Conservation (phyloP, 202 grass and related monocot genomes). For the Schoenoplectus triqueter region DNA sequence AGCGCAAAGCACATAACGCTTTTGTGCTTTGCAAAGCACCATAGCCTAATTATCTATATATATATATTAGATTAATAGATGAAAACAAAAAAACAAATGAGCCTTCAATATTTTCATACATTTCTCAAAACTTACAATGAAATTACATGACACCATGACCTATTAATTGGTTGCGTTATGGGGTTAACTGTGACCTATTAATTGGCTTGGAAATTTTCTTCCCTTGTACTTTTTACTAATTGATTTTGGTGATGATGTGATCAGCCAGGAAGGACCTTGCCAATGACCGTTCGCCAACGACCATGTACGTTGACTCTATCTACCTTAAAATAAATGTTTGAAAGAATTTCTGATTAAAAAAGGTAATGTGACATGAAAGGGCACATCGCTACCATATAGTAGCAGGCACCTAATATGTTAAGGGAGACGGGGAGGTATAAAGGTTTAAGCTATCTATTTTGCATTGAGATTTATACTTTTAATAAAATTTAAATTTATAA, state of each 20-base stretch:
- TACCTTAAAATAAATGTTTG: conserved; percentile 4
- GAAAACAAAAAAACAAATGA: background rate
- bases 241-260: conserved; percentile 24
- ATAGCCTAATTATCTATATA: too few relatives aligned
- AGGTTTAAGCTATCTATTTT: too few relatives aligned
- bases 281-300: background rate
- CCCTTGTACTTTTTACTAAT: conserved; percentile 5
- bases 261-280: background rate
- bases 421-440: too few relatives aligned
- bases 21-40: too few relatives aligned
- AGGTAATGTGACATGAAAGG: background rate
- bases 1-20: too few relatives aligned
- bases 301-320: conserved; percentile 16
- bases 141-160: conserved; percentile 28
- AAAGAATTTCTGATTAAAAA: background rate
- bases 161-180: conserved; percentile 24
- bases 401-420: conserved; percentile 2
- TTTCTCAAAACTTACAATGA: conserved; percentile 1
- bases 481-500: too few relatives aligned
- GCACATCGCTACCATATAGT: background rate
- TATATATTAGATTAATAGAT: conserved; percentile 1
- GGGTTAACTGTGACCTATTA: conserved; percentile 4
- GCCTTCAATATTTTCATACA: conserved; percentile 5
- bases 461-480: too few relatives aligned
- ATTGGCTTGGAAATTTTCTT: conserved; percentile 1